Base-by-base conservation (phyloP, 495 filamentous ascomycete species). In the Lasiosphaeris hirsuta region DNA sequence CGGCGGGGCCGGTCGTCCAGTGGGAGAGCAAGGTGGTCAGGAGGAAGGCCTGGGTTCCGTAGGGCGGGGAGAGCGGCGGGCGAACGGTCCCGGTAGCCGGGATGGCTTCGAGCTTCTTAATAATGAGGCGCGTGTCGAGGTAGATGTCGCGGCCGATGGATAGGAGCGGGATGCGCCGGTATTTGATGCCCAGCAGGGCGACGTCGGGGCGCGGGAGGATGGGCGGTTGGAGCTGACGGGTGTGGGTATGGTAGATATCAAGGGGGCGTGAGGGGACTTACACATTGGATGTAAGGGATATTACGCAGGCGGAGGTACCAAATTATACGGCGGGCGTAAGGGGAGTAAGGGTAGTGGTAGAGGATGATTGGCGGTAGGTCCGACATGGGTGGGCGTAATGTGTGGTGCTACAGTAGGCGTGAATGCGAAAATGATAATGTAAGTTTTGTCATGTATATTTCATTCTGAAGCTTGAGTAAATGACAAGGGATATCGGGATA, bases 151-250 rank as follows among this genome's bases (percentile, higher is more conserved):
- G 72, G 35, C 81, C 83, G 54, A 84, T 81, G 33, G 81, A 63
- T 46, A 88, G 62, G 48, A 89, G 56, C 3, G 87, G 87, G 50
- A 89, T 87, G 45, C 86, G 84, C 0, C 85, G 80, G 72, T 89
- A 85, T 5, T 67, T 61, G 60, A 86, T 74, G n/a, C 81, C 80
- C 0, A 88, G 69, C 5, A 65, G 65, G 38, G 70, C 60, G 18
- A 88, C 58, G 64, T 86, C 84, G 0, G 81, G 81, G 35, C 84
- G 83, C 2, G 84, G 85, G 36, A 84, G 68, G 43, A 74, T 78
- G 17, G 70, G 67, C 2, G 85, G 85, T 79, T 87, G 84, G 41
- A 81, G 46, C 80, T 80, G 58, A 33, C 41, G 33, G 15, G 23
- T 14, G 10, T 34, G 19, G 39, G 45, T 38, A 6, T 43, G 30